Percentiles rank a stretch among this genome's conserved stretches.
Evolutionary conservation across 345 rosid species (phyloP).

Genomic region (Populus simonii): DNA sequence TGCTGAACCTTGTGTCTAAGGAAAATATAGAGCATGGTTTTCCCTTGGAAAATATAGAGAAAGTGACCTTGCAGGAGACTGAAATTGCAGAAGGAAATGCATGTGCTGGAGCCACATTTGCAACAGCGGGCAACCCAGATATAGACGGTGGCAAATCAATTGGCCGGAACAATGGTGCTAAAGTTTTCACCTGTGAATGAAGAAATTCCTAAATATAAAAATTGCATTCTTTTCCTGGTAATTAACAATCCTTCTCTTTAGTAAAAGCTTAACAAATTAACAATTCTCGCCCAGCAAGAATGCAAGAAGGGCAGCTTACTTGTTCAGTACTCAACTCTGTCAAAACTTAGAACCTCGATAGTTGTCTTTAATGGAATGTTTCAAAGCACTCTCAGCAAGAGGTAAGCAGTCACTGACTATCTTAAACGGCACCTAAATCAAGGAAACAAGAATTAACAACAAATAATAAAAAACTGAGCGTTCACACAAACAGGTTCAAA

Average conservation of each 20-base stretch:
- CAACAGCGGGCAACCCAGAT: background rate
- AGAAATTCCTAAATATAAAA: background rate
- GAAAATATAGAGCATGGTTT: background rate
- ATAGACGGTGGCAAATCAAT: slow-evolving; percentile 7
- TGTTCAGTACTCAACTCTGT: slow-evolving; percentile 29
- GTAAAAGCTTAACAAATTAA: background rate
- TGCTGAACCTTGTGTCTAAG: background rate
- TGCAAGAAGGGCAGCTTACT: slow-evolving; percentile 6
- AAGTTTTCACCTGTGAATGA: slow-evolving; percentile 23
- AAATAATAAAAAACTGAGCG: background rate
- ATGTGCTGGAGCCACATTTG: slow-evolving; percentile 1
- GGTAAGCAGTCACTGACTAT: slow-evolving; percentile 37
- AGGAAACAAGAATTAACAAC: background rate
- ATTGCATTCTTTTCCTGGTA: background rate
- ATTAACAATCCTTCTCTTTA: background rate
- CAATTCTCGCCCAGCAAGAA: background rate
- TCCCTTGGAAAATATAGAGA: slow-evolving; percentile 11
- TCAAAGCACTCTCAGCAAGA: slow-evolving; percentile 30
- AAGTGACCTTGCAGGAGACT: slow-evolving; percentile 10
- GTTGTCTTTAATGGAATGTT: slow-evolving; percentile 31
- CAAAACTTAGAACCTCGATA: slow-evolving; percentile 30
- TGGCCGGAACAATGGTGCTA: slow-evolving; percentile 29
- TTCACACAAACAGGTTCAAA: background rate
- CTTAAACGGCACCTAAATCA: slow-evolving; percentile 29
- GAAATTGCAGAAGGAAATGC: background rate